Conservation (phyloP, 2,329 filamentous ascomycete genomes). For the Ploettnerulaceae sp. region DNA sequence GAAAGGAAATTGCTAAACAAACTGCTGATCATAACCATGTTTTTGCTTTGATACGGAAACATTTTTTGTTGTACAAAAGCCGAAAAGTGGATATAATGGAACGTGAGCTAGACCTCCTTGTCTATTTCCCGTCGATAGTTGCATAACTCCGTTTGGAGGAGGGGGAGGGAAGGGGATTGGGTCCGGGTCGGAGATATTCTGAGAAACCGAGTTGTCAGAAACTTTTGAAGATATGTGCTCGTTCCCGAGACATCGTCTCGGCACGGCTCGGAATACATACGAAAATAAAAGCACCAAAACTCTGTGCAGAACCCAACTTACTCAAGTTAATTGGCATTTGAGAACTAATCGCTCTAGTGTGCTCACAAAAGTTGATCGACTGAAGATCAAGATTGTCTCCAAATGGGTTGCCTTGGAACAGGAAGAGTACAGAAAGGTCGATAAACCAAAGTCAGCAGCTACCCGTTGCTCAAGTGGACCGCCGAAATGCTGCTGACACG, state of each 20-base stretch:
- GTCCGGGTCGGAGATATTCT: constrained; percentile 38
- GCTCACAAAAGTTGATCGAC: constrained; percentile 39
- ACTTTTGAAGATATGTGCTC: neutral
- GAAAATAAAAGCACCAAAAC: constrained; percentile 40
- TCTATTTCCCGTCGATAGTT: constrained; percentile 40
- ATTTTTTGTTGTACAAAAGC: constrained; percentile 40
- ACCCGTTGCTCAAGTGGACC: constrained; percentile 41
- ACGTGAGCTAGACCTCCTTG: constrained; percentile 37
- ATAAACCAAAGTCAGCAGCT: constrained; percentile 37
- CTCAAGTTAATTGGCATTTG: neutral
- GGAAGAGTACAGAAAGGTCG: constrained; percentile 38
- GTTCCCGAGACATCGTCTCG: neutral
- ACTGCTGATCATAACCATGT: constrained; percentile 40
- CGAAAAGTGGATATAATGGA: constrained; percentile 38
- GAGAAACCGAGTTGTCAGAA: neutral
- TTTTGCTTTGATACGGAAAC: constrained; percentile 39
- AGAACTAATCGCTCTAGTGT: neutral
- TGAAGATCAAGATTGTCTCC: constrained; percentile 39
- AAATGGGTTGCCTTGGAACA: constrained; percentile 35
- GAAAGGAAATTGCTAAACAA: constrained; percentile 39
- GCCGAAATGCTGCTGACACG: constrained; percentile 41
- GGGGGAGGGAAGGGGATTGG: too few relatives aligned
- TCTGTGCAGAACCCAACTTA: constrained; percentile 39
- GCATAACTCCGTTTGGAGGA: constrained; percentile 38
- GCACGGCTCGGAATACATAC: neutral